phyloP scores from a whole-genome alignment of 345 rosid species.

The Rhodamnia argentea region DNA sequence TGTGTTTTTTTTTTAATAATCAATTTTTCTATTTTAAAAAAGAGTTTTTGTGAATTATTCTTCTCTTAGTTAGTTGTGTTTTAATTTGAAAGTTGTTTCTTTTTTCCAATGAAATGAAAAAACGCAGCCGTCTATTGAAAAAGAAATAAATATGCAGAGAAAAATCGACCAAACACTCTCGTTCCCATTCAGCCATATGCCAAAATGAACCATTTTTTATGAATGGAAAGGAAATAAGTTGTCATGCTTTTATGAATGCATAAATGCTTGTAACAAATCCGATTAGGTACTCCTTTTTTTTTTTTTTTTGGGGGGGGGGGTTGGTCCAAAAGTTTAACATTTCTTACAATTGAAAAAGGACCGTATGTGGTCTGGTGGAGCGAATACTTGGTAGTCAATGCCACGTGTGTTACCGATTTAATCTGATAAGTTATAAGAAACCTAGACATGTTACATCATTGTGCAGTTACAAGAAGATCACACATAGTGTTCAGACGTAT shows the following conservation, averaged over 20 bases:
- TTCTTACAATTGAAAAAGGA: background rate
- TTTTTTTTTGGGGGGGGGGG: too few species aligned
- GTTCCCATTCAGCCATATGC: background rate
- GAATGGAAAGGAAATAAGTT: background rate
- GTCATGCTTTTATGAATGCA: background rate
- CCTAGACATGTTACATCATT: background rate
- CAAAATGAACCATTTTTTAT: background rate
- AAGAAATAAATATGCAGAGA: too few species aligned
- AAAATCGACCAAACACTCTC: too few species aligned
- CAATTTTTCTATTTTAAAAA: too few species aligned
- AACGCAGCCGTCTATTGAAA: too few species aligned
- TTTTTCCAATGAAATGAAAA: too few species aligned
- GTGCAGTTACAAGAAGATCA: too few species aligned
- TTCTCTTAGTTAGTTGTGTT: too few species aligned
- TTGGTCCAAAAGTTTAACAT: too few species aligned
- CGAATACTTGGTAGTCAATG: background rate
- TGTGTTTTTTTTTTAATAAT: too few species aligned
- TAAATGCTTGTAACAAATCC: background rate
- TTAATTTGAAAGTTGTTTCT: too few species aligned
- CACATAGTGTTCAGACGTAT: background rate
- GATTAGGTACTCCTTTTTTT: background rate
- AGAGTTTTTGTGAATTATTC: too few species aligned
- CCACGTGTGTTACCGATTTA: accelerated
- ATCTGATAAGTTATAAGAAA: background rate
- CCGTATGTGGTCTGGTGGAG: background rate